Evolutionary conservation across 768 basidiomycete species (phyloP), one percentile per base, ranked within the genome.

Genomic region (Russula compacta): DNA sequence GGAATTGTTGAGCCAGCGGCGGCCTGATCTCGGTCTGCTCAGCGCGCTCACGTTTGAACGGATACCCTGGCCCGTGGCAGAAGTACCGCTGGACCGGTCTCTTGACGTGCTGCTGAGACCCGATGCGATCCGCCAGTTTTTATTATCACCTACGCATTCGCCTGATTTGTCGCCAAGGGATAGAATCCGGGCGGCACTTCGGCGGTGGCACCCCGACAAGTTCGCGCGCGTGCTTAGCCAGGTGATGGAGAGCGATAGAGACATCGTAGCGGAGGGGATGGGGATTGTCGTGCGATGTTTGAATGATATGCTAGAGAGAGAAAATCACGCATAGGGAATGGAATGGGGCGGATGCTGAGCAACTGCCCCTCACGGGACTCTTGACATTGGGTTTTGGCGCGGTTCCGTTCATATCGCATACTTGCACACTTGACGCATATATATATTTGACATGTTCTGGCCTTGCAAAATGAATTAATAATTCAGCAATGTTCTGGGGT

Each of bases 201-300:
- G 87, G 24, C 78, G 86, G 40, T 91, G 88, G 88, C 89, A 92
- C 68, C 90, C 89, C 3, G 89, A 92, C 71, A 75, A 87, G 53
- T 90, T 90, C 73, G 72, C 78, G 59, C 74, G 85, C 40, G 64
- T 86, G 51, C 70, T 86, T 59, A 69, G 67, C 10, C 76, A 81
- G 66, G 81, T 89, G 4, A 68, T 64, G 8, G 79, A 79, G 43
- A 72, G 74, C 42, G 86, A 90, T 38, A 81, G 68, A 67, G 74
- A 66, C 12, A 64, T 64, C 35, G 82, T 89, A 6, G 81, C 85
- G 65, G 81, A 82, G 62, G 83, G 80, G 0, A 84, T 84, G 19
- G 86, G 85, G 12, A 73, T 81, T 43, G 78, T 92, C 10, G 83
- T 83, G 2, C 75, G 87, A 58, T 84, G 60, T 40, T 56, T 66